A percentile compares a stretch with the other conserved stretches of the same genome.
phyloP scores from a whole-genome alignment of 306 rosid species.

The Gleditsia sinensis region DNA sequence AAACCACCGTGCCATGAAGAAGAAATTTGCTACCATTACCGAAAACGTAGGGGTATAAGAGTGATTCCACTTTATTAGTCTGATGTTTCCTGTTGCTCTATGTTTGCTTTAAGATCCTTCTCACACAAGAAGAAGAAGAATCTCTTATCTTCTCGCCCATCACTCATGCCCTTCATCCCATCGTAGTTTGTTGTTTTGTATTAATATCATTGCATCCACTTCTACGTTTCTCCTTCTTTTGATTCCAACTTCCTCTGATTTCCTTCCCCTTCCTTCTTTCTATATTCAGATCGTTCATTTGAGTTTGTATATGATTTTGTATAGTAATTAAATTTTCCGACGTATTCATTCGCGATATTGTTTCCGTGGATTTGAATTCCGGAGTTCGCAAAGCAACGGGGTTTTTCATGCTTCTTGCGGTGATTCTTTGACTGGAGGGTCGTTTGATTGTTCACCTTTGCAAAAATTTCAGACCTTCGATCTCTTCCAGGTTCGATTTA shows the following conservation, averaged over 20 bases:
- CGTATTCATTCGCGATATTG: not conserved
- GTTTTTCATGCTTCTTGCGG: slow-evolving; percentile 24
- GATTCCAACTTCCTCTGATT: not conserved
- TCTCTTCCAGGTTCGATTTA: slow-evolving; percentile 33
- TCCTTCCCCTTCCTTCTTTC: not conserved
- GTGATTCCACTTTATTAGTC: slow-evolving; percentile 24
- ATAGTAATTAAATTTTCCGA: not conserved
- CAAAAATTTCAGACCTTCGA: slow-evolving; percentile 23
- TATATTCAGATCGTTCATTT: slow-evolving; percentile 28
- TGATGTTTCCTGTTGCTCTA: slow-evolving; percentile 6
- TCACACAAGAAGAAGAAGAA: not conserved
- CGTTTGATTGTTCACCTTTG: slow-evolving; percentile 26
- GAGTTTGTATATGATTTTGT: not conserved
- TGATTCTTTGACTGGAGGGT: slow-evolving; percentile 45
- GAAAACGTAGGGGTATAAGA: slow-evolving; percentile 21
- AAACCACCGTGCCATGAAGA: not conserved
- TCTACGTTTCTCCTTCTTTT: not conserved
- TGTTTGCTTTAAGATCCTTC: not conserved
- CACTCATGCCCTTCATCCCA: slow-evolving; percentile 31
- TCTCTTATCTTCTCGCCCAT: slow-evolving; percentile 54
- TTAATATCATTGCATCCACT: not conserved
- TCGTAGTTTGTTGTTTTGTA: not conserved
- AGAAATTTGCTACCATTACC: not conserved
- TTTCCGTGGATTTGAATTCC: slow-evolving; percentile 16
- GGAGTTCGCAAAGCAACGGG: not conserved